Conservation (phyloP, 805 yeast species). For the Candida schatavii region DNA sequence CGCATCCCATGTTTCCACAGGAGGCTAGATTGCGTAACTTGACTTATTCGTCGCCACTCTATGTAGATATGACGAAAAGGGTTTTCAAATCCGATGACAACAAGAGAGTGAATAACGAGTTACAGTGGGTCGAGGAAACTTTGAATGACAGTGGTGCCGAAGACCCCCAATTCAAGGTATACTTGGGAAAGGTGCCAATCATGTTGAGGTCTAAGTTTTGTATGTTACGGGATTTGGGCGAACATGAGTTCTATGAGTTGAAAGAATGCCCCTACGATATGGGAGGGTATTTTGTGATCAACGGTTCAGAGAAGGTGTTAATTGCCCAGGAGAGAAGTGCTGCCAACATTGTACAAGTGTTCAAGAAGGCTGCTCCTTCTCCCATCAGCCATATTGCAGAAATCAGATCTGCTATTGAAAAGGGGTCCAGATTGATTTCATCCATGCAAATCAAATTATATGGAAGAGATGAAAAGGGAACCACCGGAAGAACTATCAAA, state of each 20-base stretch:
- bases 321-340: conserved; percentile 99
- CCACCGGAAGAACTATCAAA: conserved; percentile 76
- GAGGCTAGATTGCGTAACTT: conserved; percentile 95
- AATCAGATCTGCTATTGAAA: conserved; percentile 93
- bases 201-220: conserved; percentile 97
- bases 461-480: conserved; percentile 74
- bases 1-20: conserved; percentile 97
- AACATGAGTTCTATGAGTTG: conserved; percentile 89
- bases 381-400: conserved; percentile 96
- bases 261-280: conserved; percentile 99
- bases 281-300: conserved; percentile 98
- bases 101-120: conserved; percentile 42
- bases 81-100: conserved; percentile 83
- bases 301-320: conserved; percentile 96
- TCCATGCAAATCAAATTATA: conserved; percentile 91
- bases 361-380: conserved; percentile 95
- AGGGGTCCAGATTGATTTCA: conserved; percentile 92
- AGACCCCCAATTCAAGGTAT: conserved; percentile 67
- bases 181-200: conserved; percentile 95
- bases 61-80: conserved; percentile 91
- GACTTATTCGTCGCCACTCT: conserved; percentile 93
- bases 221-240: conserved; percentile 83
- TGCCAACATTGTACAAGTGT: conserved; percentile 97
- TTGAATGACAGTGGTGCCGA: conserved; percentile 47
- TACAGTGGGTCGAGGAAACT: conserved; percentile 52